Evolutionary conservation across 2,329 filamentous ascomycete species (phyloP), one percentile per base, ranked within the genome.

Genomic region (Neonectria neomacrospora): DNA sequence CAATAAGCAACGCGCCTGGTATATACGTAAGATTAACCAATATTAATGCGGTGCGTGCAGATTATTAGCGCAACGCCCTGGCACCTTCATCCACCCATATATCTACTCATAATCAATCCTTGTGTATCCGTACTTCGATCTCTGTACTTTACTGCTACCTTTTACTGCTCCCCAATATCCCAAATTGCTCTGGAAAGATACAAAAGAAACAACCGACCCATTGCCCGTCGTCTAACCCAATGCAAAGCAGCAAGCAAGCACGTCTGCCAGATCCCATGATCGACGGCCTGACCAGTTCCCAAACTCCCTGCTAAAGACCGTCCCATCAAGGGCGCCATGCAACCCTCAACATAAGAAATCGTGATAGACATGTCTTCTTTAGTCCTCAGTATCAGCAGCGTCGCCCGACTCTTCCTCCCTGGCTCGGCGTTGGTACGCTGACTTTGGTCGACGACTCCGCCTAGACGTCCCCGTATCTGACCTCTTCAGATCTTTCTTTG

Each of bases 321-420:
- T 3, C 42, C 55, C 55, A 16, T 39, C 22, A 28, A 47, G 50
- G 41, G 50, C 41, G 56, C 52, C 50, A 53, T 22, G 37, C 32
- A 45, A 51, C 48, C 32, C 50, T 39, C 18, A 28, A 54, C 50
- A 51, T 47, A 51, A 47, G 41, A 53, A 50, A 50, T 50, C 47
- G 47, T 50, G 18, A 28, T 28, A 14, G n/a, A 16, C 28, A 30
- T 20, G 3, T 50, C n/a, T 18, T 41, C 45, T 56, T 65, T 45
- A 70, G 44, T 71, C 67, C 45, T 72, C 70, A 7, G 51, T 57
- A 61, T 72, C 70, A 3, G 63, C 70, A 5, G 64, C 61, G 22
- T 68, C 65, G 0, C 62, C 68, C 22, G 66, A 69, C 7, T 71
- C 70, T 0, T 72, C 63, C 14, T 48, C 50, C 23, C 62, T 51